phyloP scores from a whole-genome alignment of 768 basidiomycete species.

The Rhizopogon vulgaris region DNA sequence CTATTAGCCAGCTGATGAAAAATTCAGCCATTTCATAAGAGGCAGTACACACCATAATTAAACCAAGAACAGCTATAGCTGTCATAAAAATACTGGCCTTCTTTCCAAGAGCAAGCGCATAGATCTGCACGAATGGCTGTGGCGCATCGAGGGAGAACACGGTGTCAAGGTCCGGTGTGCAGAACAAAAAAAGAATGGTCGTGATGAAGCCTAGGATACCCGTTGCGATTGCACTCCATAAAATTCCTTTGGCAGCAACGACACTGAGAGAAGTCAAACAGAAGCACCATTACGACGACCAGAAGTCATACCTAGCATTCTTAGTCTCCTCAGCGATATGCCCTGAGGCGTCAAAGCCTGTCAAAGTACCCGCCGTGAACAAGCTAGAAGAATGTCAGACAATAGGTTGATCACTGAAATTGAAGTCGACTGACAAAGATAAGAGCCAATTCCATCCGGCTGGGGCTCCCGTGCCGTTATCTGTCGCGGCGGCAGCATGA shows the following conservation, averaged over 20 bases:
- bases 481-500: slow-evolving; percentile 29
- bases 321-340: slow-evolving; percentile 88
- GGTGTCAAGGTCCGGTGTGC: slow-evolving; percentile 70
- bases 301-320: slow-evolving; percentile 51
- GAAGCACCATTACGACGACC: background rate
- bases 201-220: slow-evolving; percentile 76
- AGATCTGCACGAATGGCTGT: slow-evolving; percentile 88
- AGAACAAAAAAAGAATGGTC: slow-evolving; percentile 78
- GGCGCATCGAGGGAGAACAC: slow-evolving; percentile 76
- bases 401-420: background rate
- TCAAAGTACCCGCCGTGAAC: slow-evolving; percentile 82
- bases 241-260: slow-evolving; percentile 76
- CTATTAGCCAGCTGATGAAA: slow-evolving; percentile 28
- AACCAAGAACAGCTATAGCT: slow-evolving; percentile 72
- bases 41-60: slow-evolving; percentile 59
- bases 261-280: slow-evolving; percentile 36
- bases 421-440: slow-evolving; percentile 54
- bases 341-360: slow-evolving; percentile 86
- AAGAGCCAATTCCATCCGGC: slow-evolving; percentile 90
- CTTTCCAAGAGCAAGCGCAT: slow-evolving; percentile 76
- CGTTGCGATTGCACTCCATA: slow-evolving; percentile 71
- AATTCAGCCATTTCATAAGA: background rate
- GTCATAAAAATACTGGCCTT: slow-evolving; percentile 86
- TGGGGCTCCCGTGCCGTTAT: slow-evolving; percentile 85
- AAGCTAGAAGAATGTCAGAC: slow-evolving; percentile 55